These are phyloP conservation scores for Knufia petricola DNA, from an alignment of 2,329 filamentous ascomycete genomes.

Conservation along the genomic window DNA sequence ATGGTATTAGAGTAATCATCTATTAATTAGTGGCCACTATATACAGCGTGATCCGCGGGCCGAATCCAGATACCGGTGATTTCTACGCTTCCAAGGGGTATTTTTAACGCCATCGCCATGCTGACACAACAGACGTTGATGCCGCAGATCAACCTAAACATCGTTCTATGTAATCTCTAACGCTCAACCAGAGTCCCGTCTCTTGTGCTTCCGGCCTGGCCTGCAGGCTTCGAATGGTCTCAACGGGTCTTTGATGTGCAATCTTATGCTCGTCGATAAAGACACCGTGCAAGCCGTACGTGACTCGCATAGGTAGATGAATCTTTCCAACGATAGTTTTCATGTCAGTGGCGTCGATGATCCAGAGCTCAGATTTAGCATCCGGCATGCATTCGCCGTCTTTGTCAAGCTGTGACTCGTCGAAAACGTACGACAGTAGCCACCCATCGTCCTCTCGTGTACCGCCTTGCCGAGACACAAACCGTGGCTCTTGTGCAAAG, in stretches of 20 bases:
- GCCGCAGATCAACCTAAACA: constrained; percentile 9
- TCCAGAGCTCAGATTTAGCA: constrained; percentile 55
- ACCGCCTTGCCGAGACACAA: constrained; percentile 42
- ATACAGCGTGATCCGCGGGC: background rate
- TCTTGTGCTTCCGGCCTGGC: constrained; percentile 4
- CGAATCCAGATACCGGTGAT: background rate
- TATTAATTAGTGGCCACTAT: no score
- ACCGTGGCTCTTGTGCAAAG: constrained; percentile 59
- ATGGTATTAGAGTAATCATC: no score
- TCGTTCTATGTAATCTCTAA: constrained; percentile 10
- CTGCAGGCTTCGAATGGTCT: constrained; percentile 22
- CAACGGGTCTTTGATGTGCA: constrained; percentile 36
- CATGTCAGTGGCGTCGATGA: constrained; percentile 57
- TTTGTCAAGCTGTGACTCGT: constrained; percentile 54
- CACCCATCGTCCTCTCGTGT: constrained; percentile 55
- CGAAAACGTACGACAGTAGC: constrained; percentile 60
- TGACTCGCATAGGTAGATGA: constrained; percentile 54
- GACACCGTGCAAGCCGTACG: constrained; percentile 57
- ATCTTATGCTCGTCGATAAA: constrained; percentile 52
- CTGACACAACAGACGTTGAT: background rate
- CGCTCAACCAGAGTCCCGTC: constrained; percentile 7
- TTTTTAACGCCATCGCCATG: constrained; percentile 8
- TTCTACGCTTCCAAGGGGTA: background rate
- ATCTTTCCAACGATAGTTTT: constrained; percentile 49
- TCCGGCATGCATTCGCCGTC: constrained; percentile 36